Conservation (phyloP, 805 yeast genomes). For the Candida nitratophila region DNA sequence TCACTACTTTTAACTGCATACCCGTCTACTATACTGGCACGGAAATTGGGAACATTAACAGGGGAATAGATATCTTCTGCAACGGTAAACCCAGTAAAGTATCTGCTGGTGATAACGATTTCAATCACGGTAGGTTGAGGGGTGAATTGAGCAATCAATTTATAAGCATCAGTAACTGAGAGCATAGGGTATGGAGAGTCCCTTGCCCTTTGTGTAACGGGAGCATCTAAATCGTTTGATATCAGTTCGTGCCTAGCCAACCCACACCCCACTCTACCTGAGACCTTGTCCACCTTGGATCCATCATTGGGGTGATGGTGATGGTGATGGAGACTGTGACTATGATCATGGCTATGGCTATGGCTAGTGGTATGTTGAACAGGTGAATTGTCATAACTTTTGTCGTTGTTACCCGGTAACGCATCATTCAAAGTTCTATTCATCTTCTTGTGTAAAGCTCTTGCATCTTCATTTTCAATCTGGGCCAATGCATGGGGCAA, state of each 20-base stretch:
- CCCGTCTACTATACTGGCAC: slow-evolving; percentile 54
- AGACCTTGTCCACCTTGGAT: slow-evolving; percentile 1
- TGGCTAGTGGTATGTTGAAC: slow-evolving; percentile 1
- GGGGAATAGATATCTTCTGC: slow-evolving; percentile 36
- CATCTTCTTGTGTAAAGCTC: slow-evolving; percentile 31
- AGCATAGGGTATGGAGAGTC: slow-evolving; percentile 43
- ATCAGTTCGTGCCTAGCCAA: slow-evolving; percentile 31
- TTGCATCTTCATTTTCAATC: slow-evolving; percentile 26
- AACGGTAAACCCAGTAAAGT: slow-evolving; percentile 30
- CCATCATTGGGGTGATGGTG: slow-evolving; percentile 11
- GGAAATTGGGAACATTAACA: slow-evolving; percentile 36
- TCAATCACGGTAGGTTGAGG: slow-evolving; percentile 21
- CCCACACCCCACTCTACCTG: slow-evolving; percentile 17
- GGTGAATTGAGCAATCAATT: slow-evolving; percentile 25
- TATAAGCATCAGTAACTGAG: slow-evolving; percentile 32
- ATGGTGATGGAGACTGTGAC: slow-evolving; percentile 6
- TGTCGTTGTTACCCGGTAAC: slow-evolving; percentile 10
- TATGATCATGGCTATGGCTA: slow-evolving; percentile 3
- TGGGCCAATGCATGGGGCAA: slow-evolving; percentile 39
- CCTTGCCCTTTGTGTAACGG: slow-evolving; percentile 36
- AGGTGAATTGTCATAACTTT: slow-evolving; percentile 1
- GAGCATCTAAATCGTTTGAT: slow-evolving; percentile 27
- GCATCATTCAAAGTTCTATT: slow-evolving; percentile 19
- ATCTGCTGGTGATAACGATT: slow-evolving; percentile 21
- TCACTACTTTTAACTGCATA: slow-evolving; percentile 41